Conservation (phyloP, 257 asterid genomes). For the Salvia splendens region DNA sequence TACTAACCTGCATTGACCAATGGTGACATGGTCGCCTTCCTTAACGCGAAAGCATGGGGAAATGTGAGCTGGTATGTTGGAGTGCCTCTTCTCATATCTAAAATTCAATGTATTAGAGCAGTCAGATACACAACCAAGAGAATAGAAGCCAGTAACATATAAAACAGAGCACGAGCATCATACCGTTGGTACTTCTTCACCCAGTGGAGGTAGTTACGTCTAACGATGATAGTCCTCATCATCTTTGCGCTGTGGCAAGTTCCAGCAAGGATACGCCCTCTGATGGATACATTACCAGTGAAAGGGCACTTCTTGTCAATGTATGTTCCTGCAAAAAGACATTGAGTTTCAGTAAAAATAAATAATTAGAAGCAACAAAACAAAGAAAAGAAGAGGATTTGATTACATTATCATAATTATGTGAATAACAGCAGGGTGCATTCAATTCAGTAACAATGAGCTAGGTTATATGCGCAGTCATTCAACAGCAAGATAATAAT, state of each 20-base stretch:
- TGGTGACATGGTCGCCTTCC: slow-evolving; percentile 74
- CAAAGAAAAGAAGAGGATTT: too few relatives aligned
- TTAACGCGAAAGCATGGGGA: slow-evolving; percentile 87
- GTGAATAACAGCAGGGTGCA: too few relatives aligned
- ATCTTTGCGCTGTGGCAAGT: slow-evolving; percentile 91
- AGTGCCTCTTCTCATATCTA: slow-evolving; percentile 84
- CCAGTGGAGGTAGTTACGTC: slow-evolving; percentile 71
- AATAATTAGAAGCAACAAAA: not conserved
- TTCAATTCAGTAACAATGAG: too few relatives aligned
- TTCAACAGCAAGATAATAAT: too few relatives aligned
- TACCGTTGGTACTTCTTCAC: slow-evolving; percentile 77
- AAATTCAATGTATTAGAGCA: not conserved
- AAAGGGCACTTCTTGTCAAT: slow-evolving; percentile 87
- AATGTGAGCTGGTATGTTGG: slow-evolving; percentile 76
- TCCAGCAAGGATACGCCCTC: slow-evolving; percentile 81
- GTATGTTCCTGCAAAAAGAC: slow-evolving; percentile 48
- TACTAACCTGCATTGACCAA: slow-evolving; percentile 83
- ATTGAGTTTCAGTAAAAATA: not conserved
- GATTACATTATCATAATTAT: too few relatives aligned
- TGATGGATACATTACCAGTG: slow-evolving; percentile 68
- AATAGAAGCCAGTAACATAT: not conserved
- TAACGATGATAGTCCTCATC: slow-evolving; percentile 68
- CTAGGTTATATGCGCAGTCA: too few relatives aligned
- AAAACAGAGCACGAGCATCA: not conserved
- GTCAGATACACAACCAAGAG: not conserved